Evolutionary conservation across 2,329 filamentous ascomycete genomes (phyloP).

Genomic region (Fusarium keratoplasticum): DNA sequence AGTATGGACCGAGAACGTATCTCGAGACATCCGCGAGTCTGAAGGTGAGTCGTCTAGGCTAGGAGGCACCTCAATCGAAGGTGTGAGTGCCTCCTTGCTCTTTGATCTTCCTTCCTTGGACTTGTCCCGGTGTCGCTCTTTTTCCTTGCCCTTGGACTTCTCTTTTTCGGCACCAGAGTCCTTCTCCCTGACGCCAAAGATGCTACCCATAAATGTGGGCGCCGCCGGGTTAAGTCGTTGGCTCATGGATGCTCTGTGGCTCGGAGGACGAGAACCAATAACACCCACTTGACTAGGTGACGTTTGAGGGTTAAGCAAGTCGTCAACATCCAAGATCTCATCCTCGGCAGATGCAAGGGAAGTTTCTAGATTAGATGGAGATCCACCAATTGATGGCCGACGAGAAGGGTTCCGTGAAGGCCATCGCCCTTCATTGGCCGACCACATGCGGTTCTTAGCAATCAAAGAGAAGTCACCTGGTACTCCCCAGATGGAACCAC

Average conservation of each 20-base stretch:
- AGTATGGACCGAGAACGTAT: conserved; percentile 68
- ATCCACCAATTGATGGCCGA: conserved; percentile 83
- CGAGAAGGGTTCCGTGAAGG: conserved; percentile 77
- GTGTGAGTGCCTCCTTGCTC: conserved; percentile 51
- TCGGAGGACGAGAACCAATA: conserved; percentile 82
- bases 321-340: conserved; percentile 71
- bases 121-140: conserved; percentile 46
- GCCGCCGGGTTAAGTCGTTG: conserved; percentile 86
- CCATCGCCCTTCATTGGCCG: conserved; percentile 65
- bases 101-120: conserved; percentile 54
- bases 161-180: conserved; percentile 42
- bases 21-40: conserved; percentile 66
- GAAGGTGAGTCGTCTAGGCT: conserved; percentile 61
- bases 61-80: conserved; percentile 53
- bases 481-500: conserved; percentile 78
- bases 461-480: conserved; percentile 57
- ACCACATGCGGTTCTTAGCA: conserved; percentile 74
- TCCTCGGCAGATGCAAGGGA: conserved; percentile 73
- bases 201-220: conserved; percentile 83
- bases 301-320: conserved; percentile 62
- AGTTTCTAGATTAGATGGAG: conserved; percentile 71
- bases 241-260: conserved; percentile 58
- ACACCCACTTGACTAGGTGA: conserved; percentile 71
- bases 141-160: conserved; percentile 49
- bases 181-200: conserved; percentile 64